Evolutionary conservation across 495 filamentous ascomycete genomes (phyloP).

Genomic region (Cenococcum geophilum): DNA sequence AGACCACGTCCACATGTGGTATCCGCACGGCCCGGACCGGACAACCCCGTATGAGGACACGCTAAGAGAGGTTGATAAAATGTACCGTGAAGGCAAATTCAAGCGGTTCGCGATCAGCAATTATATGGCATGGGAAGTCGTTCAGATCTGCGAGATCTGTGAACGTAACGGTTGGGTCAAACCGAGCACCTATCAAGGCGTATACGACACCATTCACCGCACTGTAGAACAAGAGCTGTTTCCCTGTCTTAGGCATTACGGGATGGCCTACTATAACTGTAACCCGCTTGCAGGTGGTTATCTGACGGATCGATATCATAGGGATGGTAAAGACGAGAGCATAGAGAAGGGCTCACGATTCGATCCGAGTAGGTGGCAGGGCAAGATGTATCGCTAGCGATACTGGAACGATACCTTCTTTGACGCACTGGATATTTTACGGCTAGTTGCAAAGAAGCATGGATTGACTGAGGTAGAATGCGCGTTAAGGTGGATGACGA

Average conservation of each 20-base stretch:
- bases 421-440: constrained; percentile 44
- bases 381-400: constrained; percentile 38
- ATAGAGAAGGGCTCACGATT: constrained; percentile 43
- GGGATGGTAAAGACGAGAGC: constrained; percentile 29
- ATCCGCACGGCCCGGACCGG: constrained; percentile 50
- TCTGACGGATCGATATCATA: constrained; percentile 42
- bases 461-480: constrained; percentile 43
- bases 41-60: constrained; percentile 47
- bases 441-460: constrained; percentile 43
- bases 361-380: constrained; percentile 41
- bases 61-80: constrained; percentile 43
- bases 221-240: constrained; percentile 47
- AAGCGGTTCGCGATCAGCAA: constrained; percentile 48
- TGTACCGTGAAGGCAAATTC: constrained; percentile 47
- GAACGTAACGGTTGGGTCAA: constrained; percentile 50
- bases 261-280: constrained; percentile 47
- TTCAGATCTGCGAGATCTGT: constrained; percentile 47
- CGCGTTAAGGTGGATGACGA: constrained; percentile 46
- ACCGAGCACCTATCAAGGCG: constrained; percentile 58
- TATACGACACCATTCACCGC: constrained; percentile 59
- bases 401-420: constrained; percentile 48
- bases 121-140: constrained; percentile 49
- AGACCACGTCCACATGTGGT: constrained; percentile 48
- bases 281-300: constrained; percentile 51
- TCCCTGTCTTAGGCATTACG: constrained; percentile 49